Evolutionary conservation across 345 rosid species (phyloP).

Genomic region (Cardamine chenopodiifolia): DNA sequence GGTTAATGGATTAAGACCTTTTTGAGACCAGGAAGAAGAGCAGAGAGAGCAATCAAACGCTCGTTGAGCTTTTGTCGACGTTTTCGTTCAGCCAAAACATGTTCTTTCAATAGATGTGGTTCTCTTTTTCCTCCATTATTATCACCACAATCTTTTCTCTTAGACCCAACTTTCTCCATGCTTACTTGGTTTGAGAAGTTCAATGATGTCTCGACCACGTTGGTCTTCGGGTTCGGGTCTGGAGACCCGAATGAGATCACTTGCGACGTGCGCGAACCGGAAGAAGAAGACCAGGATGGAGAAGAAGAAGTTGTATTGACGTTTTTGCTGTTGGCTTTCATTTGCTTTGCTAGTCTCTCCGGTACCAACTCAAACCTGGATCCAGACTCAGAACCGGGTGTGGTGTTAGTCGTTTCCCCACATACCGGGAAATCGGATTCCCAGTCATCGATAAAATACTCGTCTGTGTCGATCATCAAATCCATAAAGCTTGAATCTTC

Average conservation of each 20-base stretch:
- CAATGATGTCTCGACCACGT: slow-evolving; percentile 26
- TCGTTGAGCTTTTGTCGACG: slow-evolving; percentile 81
- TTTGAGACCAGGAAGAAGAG: slow-evolving; percentile 77
- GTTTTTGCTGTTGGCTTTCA: slow-evolving; percentile 3
- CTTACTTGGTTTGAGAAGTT: slow-evolving; percentile 26
- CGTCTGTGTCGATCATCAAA: slow-evolving; percentile 39
- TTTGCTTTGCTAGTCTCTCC: slow-evolving; percentile 21
- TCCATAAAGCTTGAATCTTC: slow-evolving; percentile 40
- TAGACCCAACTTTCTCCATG: slow-evolving; percentile 13
- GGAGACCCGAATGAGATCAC: slow-evolving; percentile 38
- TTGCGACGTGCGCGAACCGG: neutral
- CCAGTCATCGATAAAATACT: slow-evolving; percentile 40
- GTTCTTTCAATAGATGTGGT: slow-evolving; percentile 53
- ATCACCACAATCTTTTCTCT: slow-evolving; percentile 31
- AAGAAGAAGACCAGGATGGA: slow-evolving; percentile 25
- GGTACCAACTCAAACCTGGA: slow-evolving; percentile 1
- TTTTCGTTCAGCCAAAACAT: slow-evolving; percentile 85
- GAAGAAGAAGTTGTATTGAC: slow-evolving; percentile 29
- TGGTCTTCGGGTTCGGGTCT: slow-evolving; percentile 11
- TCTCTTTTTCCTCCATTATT: slow-evolving; percentile 35
- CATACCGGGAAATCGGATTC: slow-evolving; percentile 25
- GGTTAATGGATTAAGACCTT: slow-evolving; percentile 42
- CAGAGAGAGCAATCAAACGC: slow-evolving; percentile 74
- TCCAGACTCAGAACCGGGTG: neutral
- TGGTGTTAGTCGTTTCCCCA: neutral